Conservation (phyloP, 345 rosid genomes). For the Ricinus communis region DNA sequence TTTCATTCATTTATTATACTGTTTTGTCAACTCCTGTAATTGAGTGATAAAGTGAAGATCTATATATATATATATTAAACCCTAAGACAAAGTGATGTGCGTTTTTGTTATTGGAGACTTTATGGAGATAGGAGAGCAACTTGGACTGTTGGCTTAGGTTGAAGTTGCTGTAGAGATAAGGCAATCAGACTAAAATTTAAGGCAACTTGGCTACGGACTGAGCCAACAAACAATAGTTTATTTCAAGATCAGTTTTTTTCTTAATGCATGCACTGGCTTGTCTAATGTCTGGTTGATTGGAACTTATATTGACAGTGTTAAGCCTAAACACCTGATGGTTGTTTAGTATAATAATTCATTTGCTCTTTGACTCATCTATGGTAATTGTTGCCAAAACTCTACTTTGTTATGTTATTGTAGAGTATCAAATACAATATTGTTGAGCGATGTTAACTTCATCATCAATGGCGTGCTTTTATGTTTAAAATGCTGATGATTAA, state of each 20-base stretch:
- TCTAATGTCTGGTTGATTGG: not conserved
- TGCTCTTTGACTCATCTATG: too few relatives aligned
- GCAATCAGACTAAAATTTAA: not conserved
- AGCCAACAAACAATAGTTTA: not conserved
- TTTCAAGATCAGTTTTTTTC: not conserved
- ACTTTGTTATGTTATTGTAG: too few relatives aligned
- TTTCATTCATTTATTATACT: constrained; percentile 8
- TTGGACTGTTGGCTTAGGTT: not conserved
- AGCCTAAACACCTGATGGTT: too few relatives aligned
- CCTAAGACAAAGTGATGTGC: not conserved
- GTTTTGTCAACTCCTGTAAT: not conserved
- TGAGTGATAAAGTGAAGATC: not conserved
- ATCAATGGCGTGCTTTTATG: too few relatives aligned
- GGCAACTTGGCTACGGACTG: not conserved
- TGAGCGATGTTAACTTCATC: too few relatives aligned
- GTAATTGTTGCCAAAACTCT: too few relatives aligned
- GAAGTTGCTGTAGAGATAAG: not conserved
- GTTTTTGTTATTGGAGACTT: not conserved
- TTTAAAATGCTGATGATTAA: too few relatives aligned
- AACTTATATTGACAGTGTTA: not conserved
- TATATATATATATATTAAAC: not conserved
- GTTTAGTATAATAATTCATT: too few relatives aligned
- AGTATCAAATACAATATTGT: too few relatives aligned
- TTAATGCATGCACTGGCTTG: not conserved
- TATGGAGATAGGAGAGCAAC: not conserved